Evolutionary conservation across 768 basidiomycete species (phyloP).

Genomic region (Russula olivacea): DNA sequence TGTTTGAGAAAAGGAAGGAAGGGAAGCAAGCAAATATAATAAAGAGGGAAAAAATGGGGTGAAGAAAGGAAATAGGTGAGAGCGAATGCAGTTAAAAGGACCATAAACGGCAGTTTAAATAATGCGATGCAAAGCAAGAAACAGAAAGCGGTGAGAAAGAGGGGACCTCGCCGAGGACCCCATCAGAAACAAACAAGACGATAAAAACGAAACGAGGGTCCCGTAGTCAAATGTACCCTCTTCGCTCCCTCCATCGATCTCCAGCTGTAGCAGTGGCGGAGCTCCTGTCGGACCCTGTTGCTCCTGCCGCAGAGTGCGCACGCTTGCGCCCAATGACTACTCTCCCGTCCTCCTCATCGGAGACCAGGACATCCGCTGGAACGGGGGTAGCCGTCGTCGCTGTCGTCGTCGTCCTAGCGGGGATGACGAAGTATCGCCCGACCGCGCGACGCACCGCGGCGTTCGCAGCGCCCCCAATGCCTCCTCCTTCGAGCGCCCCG

Average conservation of each 20-base stretch:
- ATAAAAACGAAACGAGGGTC: not conserved
- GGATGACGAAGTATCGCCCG: conserved; percentile 3
- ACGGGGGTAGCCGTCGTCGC: not conserved
- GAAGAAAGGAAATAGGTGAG: not conserved
- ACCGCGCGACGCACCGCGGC: conserved; percentile 15
- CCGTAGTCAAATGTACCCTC: not conserved
- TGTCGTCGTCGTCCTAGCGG: not conserved
- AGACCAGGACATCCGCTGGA: not conserved
- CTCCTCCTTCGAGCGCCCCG: not conserved
- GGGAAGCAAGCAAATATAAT: too few species aligned
- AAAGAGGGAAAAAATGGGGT: too few species aligned
- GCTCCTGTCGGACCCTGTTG: not conserved
- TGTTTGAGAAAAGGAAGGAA: too few species aligned
- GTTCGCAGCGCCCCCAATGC: conserved; percentile 3
- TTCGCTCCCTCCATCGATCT: conserved; percentile 10
- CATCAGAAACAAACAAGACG: not conserved
- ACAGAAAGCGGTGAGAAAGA: not conserved
- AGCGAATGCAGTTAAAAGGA: too few species aligned
- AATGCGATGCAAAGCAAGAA: not conserved
- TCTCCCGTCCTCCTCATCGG: not conserved
- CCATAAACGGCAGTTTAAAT: not conserved
- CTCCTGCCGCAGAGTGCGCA: not conserved
- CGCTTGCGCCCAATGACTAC: conserved; percentile 18
- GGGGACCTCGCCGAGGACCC: not conserved
- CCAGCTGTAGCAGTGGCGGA: not conserved